Conservation (phyloP, 768 basidiomycete species). For the Coprinellus micaceus region DNA sequence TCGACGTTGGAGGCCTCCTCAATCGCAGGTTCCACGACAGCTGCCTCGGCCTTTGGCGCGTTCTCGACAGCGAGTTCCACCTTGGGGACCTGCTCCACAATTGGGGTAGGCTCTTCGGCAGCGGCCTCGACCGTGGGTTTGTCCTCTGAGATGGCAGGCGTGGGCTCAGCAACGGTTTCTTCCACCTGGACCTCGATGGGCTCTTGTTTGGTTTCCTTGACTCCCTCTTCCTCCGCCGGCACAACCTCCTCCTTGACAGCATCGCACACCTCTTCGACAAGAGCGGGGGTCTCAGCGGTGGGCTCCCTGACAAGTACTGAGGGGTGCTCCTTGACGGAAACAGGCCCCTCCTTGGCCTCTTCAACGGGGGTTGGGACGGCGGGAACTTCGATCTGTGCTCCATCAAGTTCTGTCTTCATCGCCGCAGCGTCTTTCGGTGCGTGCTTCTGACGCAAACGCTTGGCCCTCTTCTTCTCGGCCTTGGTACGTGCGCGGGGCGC, state of each 20-base stretch:
- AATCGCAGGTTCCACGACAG: not conserved
- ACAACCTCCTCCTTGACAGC: too few relatives aligned
- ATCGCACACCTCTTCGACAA: not conserved
- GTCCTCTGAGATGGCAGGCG: not conserved
- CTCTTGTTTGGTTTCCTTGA: too few relatives aligned
- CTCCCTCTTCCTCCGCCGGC: too few relatives aligned
- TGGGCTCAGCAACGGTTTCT: not conserved
- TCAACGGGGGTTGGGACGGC: not conserved
- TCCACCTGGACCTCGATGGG: not conserved
- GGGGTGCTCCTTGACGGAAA: not conserved
- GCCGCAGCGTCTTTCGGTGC: not conserved
- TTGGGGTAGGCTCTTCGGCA: not conserved
- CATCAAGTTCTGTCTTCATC: not conserved
- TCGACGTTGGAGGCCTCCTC: too few relatives aligned
- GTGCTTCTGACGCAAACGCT: too few relatives aligned
- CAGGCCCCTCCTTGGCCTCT: conserved; percentile 2
- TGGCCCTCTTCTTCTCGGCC: too few relatives aligned
- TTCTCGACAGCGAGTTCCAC: not conserved
- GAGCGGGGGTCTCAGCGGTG: not conserved
- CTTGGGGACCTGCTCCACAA: not conserved
- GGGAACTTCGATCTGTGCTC: not conserved
- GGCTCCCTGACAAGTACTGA: not conserved
- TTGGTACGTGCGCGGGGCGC: too few relatives aligned
- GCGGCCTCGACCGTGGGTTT: not conserved
- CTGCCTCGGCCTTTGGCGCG: not conserved